Evolutionary conservation across 202 grass and related monocot genomes (phyloP).

Genomic region (Zoysia matrella): DNA sequence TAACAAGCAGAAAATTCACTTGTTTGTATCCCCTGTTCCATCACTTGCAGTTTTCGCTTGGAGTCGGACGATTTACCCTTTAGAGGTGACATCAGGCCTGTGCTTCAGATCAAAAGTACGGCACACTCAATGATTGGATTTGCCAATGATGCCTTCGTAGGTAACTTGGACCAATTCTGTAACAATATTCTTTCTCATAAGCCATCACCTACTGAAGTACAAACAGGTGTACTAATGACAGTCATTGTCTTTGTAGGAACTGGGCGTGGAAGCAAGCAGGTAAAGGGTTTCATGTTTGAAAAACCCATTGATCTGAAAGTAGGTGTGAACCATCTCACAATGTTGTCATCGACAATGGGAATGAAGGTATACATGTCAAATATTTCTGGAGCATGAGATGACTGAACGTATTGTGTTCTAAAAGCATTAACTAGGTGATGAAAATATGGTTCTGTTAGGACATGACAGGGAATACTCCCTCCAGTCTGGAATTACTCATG

Average conservation of each 20-base stretch:
- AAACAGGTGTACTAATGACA: slow-evolving; percentile 33
- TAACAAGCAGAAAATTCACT: background rate
- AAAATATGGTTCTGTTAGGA: background rate
- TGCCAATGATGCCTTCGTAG: slow-evolving; percentile 68
- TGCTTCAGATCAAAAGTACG: slow-evolving; percentile 68
- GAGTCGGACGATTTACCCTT: slow-evolving; percentile 81
- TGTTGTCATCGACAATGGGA: slow-evolving; percentile 65
- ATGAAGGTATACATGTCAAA: slow-evolving; percentile 56
- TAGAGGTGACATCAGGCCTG: slow-evolving; percentile 74
- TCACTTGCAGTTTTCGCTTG: slow-evolving; percentile 63
- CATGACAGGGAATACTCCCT: background rate
- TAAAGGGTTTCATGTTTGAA: slow-evolving; percentile 79
- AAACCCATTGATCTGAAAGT: slow-evolving; percentile 57
- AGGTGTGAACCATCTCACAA: slow-evolving; percentile 75
- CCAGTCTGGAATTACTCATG: no score
- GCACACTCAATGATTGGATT: slow-evolving; percentile 80
- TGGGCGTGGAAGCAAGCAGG: slow-evolving; percentile 71
- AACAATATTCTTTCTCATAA: slow-evolving; percentile 36
- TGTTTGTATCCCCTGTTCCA: slow-evolving; percentile 35
- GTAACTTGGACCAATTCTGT: slow-evolving; percentile 51
- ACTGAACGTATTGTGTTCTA: background rate
- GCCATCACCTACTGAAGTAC: slow-evolving; percentile 17
- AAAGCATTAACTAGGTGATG: background rate
- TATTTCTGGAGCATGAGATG: slow-evolving; percentile 1
- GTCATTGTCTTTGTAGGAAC: slow-evolving; percentile 46